These are phyloP conservation scores for Spatholobus suberectus DNA, from an alignment of 306 rosid genomes.

Conservation along the genomic window DNA sequence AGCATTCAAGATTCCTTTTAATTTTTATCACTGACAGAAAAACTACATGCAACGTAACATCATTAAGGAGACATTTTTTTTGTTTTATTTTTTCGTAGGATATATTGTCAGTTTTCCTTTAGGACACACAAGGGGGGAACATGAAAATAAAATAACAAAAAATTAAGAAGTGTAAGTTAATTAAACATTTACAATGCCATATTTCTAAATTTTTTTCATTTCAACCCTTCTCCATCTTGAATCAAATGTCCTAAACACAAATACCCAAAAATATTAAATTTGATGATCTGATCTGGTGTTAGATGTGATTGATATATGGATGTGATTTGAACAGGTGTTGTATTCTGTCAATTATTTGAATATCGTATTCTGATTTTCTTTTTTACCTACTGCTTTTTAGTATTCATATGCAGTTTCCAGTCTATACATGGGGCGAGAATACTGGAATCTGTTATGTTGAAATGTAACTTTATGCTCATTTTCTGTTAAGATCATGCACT, in stretches of 20 bases:
- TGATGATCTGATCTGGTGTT: slow-evolving; percentile 19
- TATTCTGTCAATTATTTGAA: slow-evolving; percentile 30
- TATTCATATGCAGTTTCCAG: background rate
- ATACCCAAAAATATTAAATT: slow-evolving; percentile 9
- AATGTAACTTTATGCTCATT: slow-evolving; percentile 32
- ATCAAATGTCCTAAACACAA: background rate
- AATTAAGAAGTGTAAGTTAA: slow-evolving; percentile 1
- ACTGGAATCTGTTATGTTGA: slow-evolving; percentile 24
- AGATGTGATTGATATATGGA: slow-evolving; percentile 1
- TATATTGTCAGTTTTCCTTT: slow-evolving; percentile 18
- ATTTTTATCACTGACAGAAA: background rate
- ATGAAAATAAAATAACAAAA: background rate
- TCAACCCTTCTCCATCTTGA: slow-evolving; percentile 19
- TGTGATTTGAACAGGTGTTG: slow-evolving; percentile 6
- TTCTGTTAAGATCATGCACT: slow-evolving; percentile 21
- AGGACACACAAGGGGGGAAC: background rate
- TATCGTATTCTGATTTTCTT: slow-evolving; percentile 14
- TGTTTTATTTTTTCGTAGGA: background rate
- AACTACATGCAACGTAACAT: background rate
- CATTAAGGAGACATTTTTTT: background rate
- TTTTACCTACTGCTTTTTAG: background rate
- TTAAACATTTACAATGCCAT: background rate
- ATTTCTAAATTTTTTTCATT: slow-evolving; percentile 11
- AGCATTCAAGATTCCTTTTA: background rate
- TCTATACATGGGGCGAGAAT: slow-evolving; percentile 11